These are phyloP conservation scores for Globisporangium mamillatum DNA, from an alignment of 352 stramenopile species.

Conservation along the genomic window DNA sequence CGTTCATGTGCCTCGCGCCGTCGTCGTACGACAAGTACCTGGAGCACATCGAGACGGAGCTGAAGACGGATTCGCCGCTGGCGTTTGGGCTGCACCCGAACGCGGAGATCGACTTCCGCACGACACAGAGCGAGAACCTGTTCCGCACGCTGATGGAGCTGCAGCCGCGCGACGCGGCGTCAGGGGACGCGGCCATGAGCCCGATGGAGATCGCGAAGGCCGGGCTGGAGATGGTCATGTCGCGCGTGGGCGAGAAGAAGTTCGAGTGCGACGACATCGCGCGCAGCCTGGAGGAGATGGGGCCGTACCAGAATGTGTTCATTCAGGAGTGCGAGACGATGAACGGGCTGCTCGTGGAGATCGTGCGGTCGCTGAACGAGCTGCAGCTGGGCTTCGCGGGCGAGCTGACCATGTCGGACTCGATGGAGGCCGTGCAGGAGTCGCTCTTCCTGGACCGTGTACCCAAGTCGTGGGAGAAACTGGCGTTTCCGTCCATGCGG, in stretches of 20 bases:
- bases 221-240: slow-evolving; percentile 91
- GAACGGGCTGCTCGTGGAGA: slow-evolving; percentile 94
- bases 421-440: slow-evolving; percentile 95
- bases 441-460: slow-evolving; percentile 93
- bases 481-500: slow-evolving; percentile 92
- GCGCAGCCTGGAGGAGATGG: slow-evolving; percentile 91
- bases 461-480: slow-evolving; percentile 93
- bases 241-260: slow-evolving; percentile 95
- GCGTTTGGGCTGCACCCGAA: slow-evolving; percentile 98
- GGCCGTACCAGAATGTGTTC: slow-evolving; percentile 97
- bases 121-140: slow-evolving; percentile 93
- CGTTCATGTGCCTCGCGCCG: slow-evolving; percentile 92
- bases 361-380: slow-evolving; percentile 95
- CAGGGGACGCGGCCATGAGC: slow-evolving; percentile 87
- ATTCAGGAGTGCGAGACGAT: slow-evolving; percentile 98
- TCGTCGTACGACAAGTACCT: slow-evolving; percentile 98
- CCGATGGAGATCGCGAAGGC: slow-evolving; percentile 91
- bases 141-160: slow-evolving; percentile 96
- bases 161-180: slow-evolving; percentile 88
- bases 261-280: slow-evolving; percentile 97
- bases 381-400: slow-evolving; percentile 96
- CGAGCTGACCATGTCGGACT: slow-evolving; percentile 97
- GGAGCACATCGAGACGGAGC: slow-evolving; percentile 95
- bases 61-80: slow-evolving; percentile 96
- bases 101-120: slow-evolving; percentile 98